phyloP scores from a whole-genome alignment of 345 rosid genomes.

The Corchorus olitorius region DNA sequence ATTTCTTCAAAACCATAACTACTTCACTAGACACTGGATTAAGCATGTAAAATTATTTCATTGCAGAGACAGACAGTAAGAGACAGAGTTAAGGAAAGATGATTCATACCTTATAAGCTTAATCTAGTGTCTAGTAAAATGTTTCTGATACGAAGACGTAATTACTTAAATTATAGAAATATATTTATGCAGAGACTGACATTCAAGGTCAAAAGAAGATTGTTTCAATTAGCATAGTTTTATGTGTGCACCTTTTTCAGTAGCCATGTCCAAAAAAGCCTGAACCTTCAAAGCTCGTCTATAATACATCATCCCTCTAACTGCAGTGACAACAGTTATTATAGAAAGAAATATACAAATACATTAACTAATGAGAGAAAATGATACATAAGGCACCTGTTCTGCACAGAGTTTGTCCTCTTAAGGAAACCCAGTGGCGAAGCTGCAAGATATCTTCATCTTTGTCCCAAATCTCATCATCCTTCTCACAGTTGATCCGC shows the following conservation, averaged over 20 bases:
- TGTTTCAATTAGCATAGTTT: not conserved
- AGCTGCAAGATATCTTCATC: slow-evolving; percentile 96
- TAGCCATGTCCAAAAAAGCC: slow-evolving; percentile 99
- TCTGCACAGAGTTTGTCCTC: slow-evolving; percentile 95
- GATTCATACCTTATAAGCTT: not conserved
- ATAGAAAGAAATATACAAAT: not conserved
- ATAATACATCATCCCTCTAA: slow-evolving; percentile 99
- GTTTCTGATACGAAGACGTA: too few species aligned
- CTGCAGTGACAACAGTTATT: slow-evolving; percentile 45
- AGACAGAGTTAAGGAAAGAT: not conserved
- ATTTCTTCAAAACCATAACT: slow-evolving; percentile 5
- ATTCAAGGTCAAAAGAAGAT: not conserved
- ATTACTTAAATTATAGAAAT: too few species aligned
- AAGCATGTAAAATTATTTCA: not conserved
- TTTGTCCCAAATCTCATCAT: slow-evolving; percentile 71
- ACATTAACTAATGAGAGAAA: not conserved
- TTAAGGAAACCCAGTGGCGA: slow-evolving; percentile 94
- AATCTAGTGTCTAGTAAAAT: too few species aligned
- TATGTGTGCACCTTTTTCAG: slow-evolving; percentile 55
- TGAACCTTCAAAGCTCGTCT: slow-evolving; percentile 97
- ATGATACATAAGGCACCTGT: slow-evolving; percentile 58
- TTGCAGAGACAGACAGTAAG: not conserved
- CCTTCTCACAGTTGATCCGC: slow-evolving; percentile 74
- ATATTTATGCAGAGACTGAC: not conserved
- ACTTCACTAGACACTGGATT: not conserved